A percentile compares a stretch with the other conserved stretches of the same genome.
Conservation (phyloP, 768 basidiomycete genomes). For the Melanogaster broomeanus region DNA sequence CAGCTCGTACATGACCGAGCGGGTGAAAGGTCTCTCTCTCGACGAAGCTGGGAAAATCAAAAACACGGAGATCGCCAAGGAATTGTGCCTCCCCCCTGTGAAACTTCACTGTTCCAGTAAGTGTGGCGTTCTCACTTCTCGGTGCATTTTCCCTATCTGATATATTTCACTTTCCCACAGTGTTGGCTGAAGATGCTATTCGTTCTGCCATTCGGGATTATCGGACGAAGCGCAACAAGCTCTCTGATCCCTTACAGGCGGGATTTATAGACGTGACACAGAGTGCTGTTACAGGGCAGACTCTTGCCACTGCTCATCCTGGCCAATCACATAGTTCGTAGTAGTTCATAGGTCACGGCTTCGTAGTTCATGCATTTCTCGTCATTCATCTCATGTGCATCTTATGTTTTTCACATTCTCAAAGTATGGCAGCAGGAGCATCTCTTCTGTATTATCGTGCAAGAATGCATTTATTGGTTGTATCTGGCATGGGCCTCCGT, state of each 20-base stretch:
- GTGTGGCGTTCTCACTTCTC: conserved; percentile 36
- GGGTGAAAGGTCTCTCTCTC: conserved; percentile 90
- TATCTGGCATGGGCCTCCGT: no score
- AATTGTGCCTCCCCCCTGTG: conserved; percentile 92
- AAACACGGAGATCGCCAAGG: conserved; percentile 99
- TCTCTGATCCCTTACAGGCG: conserved; percentile 52
- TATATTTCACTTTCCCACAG: conserved; percentile 39
- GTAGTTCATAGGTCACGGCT: neutral
- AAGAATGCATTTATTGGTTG: no score
- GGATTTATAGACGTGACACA: conserved; percentile 74
- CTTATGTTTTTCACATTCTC: conserved; percentile 18
- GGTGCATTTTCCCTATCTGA: conserved; percentile 20
- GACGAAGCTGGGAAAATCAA: conserved; percentile 96
- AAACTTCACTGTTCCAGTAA: conserved; percentile 93
- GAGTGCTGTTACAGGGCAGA: conserved; percentile 52
- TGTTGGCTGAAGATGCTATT: conserved; percentile 98
- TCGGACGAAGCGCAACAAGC: conserved; percentile 71
- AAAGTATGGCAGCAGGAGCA: conserved; percentile 1
- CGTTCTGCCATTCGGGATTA: conserved; percentile 98
- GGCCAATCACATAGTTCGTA: conserved; percentile 27
- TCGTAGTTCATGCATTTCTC: neutral
- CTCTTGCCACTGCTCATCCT: conserved; percentile 53
- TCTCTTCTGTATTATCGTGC: conserved; percentile 4
- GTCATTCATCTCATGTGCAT: conserved; percentile 12
- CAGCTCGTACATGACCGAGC: conserved; percentile 98